Evolutionary conservation across 1,139 yeast species (phyloP).

Genomic region (Diutina scorzettiae): DNA sequence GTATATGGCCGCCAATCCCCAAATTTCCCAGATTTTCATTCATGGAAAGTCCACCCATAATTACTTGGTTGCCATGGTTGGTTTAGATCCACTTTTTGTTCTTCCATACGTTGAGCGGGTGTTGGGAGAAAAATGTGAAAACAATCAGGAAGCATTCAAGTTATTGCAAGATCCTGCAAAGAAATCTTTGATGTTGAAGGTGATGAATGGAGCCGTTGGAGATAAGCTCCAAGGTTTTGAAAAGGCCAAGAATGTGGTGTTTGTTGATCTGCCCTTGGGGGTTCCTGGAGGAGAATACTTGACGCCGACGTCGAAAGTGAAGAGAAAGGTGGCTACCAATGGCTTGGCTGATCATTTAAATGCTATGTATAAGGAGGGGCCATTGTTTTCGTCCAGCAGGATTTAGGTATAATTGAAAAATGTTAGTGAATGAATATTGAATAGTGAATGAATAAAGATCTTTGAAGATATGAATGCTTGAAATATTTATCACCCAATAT

Average conservation of each 20-base stretch:
- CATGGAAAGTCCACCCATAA: constrained; percentile 39
- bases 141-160: not conserved
- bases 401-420: no score
- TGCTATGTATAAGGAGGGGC: not conserved
- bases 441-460: no score
- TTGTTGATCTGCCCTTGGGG: not conserved
- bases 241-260: constrained; percentile 2
- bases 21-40: constrained; percentile 13
- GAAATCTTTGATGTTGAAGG: not conserved
- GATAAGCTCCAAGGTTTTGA: not conserved
- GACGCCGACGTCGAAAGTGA: constrained; percentile 69
- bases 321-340: constrained; percentile 28
- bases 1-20: constrained; percentile 25
- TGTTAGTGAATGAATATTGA: no score
- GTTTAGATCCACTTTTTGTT: constrained; percentile 21
- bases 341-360: not conserved
- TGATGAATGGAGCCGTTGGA: not conserved
- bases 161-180: not conserved
- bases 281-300: constrained; percentile 32
- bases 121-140: not conserved
- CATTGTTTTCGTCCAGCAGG: no score
- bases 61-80: constrained; percentile 40
- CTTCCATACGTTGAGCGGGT: not conserved
- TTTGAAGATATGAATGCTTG: no score
- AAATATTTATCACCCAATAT: no score